Percentiles rank a stretch among this genome's conserved stretches.
Evolutionary conservation across 192 early-diverging fungal species (phyloP).

Genomic region (Backusella parvicylindrica): DNA sequence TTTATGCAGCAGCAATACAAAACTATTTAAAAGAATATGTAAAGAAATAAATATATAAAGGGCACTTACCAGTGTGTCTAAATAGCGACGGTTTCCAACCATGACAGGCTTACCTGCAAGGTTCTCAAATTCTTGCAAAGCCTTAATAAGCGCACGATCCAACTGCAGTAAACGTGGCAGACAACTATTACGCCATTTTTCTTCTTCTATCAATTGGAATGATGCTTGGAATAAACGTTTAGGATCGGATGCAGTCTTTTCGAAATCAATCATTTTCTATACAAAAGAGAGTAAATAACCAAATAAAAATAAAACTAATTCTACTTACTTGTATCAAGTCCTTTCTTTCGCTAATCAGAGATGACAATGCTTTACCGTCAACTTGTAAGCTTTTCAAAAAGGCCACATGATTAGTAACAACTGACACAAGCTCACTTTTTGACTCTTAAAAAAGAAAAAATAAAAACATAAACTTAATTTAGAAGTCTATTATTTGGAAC

Average conservation of each 20-base stretch:
- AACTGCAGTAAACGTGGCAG: constrained; percentile 67
- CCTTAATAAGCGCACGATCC: constrained; percentile 54
- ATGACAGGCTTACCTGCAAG: constrained; percentile 28
- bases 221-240: constrained; percentile 67
- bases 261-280: constrained; percentile 73
- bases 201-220: constrained; percentile 81
- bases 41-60: not conserved
- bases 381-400: constrained; percentile 19
- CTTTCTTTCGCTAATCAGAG: constrained; percentile 43
- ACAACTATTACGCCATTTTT: constrained; percentile 73
- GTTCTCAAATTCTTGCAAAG: constrained; percentile 51
- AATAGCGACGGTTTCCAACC: constrained; percentile 18
- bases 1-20: not conserved
- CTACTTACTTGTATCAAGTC: constrained; percentile 43
- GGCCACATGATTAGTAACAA: constrained; percentile 22
- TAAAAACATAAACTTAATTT: constrained; percentile 2
- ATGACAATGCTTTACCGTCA: constrained; percentile 28
- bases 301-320: not conserved
- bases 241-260: constrained; percentile 72
- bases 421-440: not conserved
- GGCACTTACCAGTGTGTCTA: constrained; percentile 26
- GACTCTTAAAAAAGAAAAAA: not conserved
- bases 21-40: not conserved
- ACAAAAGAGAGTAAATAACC: not conserved
- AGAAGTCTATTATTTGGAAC: not conserved